These are phyloP conservation scores for Paramyrothecium sp. DNA, from an alignment of 2,329 filamentous ascomycete genomes.

Conservation along the genomic window DNA sequence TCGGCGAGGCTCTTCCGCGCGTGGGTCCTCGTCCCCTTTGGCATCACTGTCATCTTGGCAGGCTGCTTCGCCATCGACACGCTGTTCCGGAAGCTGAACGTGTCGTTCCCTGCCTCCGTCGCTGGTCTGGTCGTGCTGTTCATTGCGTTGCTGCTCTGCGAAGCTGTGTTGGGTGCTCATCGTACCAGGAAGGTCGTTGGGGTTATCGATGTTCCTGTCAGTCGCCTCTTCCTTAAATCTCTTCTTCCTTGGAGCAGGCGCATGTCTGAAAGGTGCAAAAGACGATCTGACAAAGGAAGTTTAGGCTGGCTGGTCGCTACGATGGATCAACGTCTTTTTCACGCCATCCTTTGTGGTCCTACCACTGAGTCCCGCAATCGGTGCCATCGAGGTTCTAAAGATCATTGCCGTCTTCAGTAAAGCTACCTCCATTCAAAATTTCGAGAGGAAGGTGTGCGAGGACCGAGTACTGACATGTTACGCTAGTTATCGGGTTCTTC, in stretches of 20 bases:
- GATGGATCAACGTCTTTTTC: conserved; percentile 60
- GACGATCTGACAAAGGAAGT: too few relatives aligned
- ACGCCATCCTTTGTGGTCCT: conserved; percentile 59
- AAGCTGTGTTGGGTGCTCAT: conserved; percentile 45
- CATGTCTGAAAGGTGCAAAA: too few relatives aligned
- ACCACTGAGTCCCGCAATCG: conserved; percentile 53
- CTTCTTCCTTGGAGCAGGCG: too few relatives aligned
- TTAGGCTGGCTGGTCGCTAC: conserved; percentile 55
- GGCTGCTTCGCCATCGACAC: conserved; percentile 42
- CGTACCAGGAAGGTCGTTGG: conserved; percentile 46
- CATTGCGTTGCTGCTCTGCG: conserved; percentile 43
- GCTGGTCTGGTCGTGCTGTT: conserved; percentile 57
- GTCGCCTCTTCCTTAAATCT: conserved; percentile 6
- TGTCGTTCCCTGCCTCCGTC: conserved; percentile 60
- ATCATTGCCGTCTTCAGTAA: conserved; percentile 59
- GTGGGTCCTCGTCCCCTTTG: conserved; percentile 52
- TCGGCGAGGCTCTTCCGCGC: conserved; percentile 7
- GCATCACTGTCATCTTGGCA: conserved; percentile 36
- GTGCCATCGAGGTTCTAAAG: conserved; percentile 53
- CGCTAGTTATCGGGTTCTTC: conserved; percentile 52
- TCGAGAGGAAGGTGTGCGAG: neutral
- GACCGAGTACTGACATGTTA: neutral
- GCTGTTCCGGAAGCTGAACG: conserved; percentile 41
- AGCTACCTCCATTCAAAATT: conserved; percentile 13
- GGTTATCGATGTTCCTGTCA: conserved; percentile 53